A percentile compares a stretch with the other conserved stretches of the same genome.
phyloP scores from a whole-genome alignment of 2,329 filamentous ascomycete genomes.

The Xylaria sp. region DNA sequence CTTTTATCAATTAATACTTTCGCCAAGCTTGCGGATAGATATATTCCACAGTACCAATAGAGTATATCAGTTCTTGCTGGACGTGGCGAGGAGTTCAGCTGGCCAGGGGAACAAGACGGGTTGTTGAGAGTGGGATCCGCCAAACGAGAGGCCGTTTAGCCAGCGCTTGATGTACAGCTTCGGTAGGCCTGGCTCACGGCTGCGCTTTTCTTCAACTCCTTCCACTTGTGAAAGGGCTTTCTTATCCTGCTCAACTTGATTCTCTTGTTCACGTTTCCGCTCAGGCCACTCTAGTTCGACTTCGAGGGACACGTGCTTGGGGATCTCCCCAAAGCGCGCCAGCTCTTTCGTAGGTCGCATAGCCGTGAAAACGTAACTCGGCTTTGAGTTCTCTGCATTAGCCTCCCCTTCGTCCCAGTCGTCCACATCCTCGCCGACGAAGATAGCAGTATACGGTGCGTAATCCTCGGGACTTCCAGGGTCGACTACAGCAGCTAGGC shows the following conservation, averaged over 20 bases:
- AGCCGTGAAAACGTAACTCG: conserved; percentile 37
- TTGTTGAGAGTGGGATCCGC: conserved; percentile 17
- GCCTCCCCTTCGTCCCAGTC: conserved; percentile 25
- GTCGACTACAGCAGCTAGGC: conserved; percentile 34
- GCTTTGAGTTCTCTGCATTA: conserved; percentile 3
- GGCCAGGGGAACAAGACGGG: conserved; percentile 40
- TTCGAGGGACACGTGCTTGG: conserved; percentile 40
- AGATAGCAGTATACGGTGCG: conserved; percentile 33
- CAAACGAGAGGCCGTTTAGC: conserved; percentile 41
- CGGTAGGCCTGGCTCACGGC: conserved; percentile 12
- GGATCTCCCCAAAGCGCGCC: conserved; percentile 19
- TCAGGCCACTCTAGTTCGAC: conserved; percentile 35
- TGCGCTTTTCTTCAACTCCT: not conserved
- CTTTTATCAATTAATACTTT: not conserved
- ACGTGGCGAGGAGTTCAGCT: conserved; percentile 30
- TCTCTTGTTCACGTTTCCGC: not conserved
- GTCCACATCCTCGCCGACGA: conserved; percentile 32
- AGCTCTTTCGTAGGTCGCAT: conserved; percentile 17
- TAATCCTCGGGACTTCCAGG: conserved; percentile 9
- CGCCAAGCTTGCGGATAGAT: no score
- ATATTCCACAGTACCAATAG: no score
- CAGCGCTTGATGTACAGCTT: conserved; percentile 39
- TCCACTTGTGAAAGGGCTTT: no score
- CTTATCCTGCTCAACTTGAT: not conserved
- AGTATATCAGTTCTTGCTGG: not conserved